Evolutionary conservation across 2,329 filamentous ascomycete genomes (phyloP).

Genomic region (Fusarium napiforme): DNA sequence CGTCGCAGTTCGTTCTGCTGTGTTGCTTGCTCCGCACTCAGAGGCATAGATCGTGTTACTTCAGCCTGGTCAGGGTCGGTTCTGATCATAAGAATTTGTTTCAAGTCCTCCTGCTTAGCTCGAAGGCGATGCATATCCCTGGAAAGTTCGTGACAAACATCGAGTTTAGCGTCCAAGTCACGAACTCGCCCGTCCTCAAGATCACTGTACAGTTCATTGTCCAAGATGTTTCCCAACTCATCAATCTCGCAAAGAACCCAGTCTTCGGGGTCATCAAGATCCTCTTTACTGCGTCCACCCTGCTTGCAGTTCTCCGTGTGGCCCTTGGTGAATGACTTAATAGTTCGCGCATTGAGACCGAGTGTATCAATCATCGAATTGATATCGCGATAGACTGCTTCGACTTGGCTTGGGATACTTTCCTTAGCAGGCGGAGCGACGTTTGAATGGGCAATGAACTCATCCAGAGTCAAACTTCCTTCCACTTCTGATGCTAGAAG

Average conservation of each 20-base stretch:
- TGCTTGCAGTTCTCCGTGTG: constrained; percentile 68
- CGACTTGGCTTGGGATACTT: constrained; percentile 70
- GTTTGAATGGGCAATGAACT: constrained; percentile 73
- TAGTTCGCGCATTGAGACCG: constrained; percentile 80
- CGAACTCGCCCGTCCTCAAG: constrained; percentile 76
- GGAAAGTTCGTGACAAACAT: constrained; percentile 73
- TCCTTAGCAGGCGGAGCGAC: constrained; percentile 64
- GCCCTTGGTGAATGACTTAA: constrained; percentile 73
- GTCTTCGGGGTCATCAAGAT: constrained; percentile 74
- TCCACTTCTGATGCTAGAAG: constrained; percentile 70
- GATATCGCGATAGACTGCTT: constrained; percentile 80
- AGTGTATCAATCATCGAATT: constrained; percentile 95
- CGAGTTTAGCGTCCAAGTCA: constrained; percentile 74
- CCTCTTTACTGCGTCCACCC: constrained; percentile 67
- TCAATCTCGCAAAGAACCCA: constrained; percentile 83
- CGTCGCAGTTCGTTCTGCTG: constrained; percentile 86
- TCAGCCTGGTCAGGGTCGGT: constrained; percentile 75
- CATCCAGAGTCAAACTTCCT: constrained; percentile 70
- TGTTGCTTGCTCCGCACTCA: constrained; percentile 85
- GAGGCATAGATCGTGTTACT: constrained; percentile 73
- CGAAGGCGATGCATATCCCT: constrained; percentile 78
- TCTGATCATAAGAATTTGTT: constrained; percentile 76
- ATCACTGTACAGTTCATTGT: constrained; percentile 69
- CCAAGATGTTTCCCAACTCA: constrained; percentile 72
- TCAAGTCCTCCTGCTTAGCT: constrained; percentile 80